phyloP scores from a whole-genome alignment of 768 basidiomycete genomes.

The Psilocybe cubensis region DNA sequence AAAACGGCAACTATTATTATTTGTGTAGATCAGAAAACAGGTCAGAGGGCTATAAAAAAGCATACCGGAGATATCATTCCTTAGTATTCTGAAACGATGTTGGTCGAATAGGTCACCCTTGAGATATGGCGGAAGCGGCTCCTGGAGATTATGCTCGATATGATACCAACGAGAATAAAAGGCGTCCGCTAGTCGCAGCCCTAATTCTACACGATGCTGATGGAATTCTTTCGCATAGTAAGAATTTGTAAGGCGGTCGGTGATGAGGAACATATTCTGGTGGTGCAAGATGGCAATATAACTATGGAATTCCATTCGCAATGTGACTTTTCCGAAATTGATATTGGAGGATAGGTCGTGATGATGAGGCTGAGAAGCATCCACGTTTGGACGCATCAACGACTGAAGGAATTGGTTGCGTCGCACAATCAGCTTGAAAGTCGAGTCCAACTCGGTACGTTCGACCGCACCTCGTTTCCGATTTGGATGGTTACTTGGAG shows the following conservation, averaged over 20 bases:
- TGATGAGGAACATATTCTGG: slow-evolving; percentile 1
- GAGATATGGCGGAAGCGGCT: background rate
- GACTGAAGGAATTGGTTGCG: background rate
- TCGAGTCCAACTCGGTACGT: background rate
- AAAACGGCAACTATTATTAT: background rate
- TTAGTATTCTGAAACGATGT: background rate
- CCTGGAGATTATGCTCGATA: background rate
- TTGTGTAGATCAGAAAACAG: background rate
- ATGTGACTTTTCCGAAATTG: background rate
- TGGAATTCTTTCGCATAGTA: background rate
- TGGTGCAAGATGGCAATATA: background rate
- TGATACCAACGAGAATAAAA: background rate
- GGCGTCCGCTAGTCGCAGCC: background rate
- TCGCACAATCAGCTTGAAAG: background rate
- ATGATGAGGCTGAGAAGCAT: background rate
- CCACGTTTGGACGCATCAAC: background rate
- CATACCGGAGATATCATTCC: background rate
- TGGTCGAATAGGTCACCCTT: background rate
- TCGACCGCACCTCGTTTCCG: background rate
- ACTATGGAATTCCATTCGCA: background rate
- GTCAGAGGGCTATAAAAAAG: background rate
- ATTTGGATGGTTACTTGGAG: background rate
- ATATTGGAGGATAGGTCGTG: background rate
- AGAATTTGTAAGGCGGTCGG: background rate
- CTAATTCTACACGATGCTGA: background rate